Percentiles rank a stretch among this genome's conserved stretches.
phyloP scores from a whole-genome alignment of 768 basidiomycete species.

The Tricholoma furcatifolium region DNA sequence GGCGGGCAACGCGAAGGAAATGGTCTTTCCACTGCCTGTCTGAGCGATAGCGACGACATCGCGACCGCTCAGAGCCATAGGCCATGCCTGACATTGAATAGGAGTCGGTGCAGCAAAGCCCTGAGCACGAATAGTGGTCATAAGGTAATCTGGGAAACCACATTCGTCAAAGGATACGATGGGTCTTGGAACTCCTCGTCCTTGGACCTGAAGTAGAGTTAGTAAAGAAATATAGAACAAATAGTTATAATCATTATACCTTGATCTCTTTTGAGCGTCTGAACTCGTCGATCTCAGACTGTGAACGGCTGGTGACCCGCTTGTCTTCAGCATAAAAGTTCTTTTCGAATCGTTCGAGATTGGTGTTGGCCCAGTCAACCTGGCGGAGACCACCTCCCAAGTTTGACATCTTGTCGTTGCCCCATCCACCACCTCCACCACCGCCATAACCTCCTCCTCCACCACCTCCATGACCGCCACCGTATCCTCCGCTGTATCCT shows the following conservation, averaged over 20 bases:
- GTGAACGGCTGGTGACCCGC: constrained; percentile 70
- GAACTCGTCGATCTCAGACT: constrained; percentile 89
- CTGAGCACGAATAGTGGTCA: constrained; percentile 90
- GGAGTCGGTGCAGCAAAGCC: constrained; percentile 90
- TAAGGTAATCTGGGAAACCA: constrained; percentile 95
- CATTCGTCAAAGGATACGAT: constrained; percentile 91
- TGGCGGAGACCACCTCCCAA: constrained; percentile 80
- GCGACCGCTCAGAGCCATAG: constrained; percentile 93
- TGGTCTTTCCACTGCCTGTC: constrained; percentile 98
- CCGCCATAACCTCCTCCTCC: constrained; percentile 49
- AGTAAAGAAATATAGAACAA: constrained; percentile 1
- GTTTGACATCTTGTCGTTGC: constrained; percentile 73
- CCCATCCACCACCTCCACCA: constrained; percentile 53
- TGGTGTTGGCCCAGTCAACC: constrained; percentile 80
- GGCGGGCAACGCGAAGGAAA: constrained; percentile 96
- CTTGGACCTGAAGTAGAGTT: constrained; percentile 66
- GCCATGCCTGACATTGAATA: constrained; percentile 99
- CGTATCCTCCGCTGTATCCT: constrained; percentile 36
- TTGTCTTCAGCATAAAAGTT: constrained; percentile 96
- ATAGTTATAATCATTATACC: constrained; percentile 39
- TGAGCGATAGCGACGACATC: constrained; percentile 97
- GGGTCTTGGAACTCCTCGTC: constrained; percentile 84
- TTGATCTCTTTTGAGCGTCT: constrained; percentile 83
- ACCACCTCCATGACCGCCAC: constrained; percentile 38
- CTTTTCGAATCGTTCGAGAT: constrained; percentile 89